Evolutionary conservation across 371 early-diverging fungal genomes (phyloP), one percentile per base, ranked within the genome.

Genomic region (Zychaea mexicana): DNA sequence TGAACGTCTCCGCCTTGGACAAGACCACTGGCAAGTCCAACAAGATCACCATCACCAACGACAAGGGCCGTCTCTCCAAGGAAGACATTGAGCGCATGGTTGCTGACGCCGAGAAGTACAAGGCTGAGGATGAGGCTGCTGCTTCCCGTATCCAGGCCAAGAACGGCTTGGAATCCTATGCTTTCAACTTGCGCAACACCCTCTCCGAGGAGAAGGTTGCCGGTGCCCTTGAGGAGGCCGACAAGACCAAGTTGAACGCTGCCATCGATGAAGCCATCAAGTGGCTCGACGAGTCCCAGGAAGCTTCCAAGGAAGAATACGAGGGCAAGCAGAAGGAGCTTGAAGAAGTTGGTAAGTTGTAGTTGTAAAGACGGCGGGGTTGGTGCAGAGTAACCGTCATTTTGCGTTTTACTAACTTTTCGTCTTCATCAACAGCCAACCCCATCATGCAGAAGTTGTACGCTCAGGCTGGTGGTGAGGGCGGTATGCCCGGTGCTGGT

Each of bases 21-120:
- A 94, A 94, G 89, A 89, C 93, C 73, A 98, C 97, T 63, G 95
- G 97, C 68, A 88, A 88, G 72, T 88, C 91, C 69, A 93, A 96
- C 90, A 94, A 92, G 84, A 95, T 98, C 78, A 97, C 95, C 85
- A 95, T 97, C 84, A 96, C 96, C 88, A 96, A 95, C 89, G 96
- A 97, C 88, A 96, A 96, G 85, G 85, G 74, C 92, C 96, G 98
- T 76, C 90, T 99, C 56, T 90, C 96, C 71, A 93, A 96, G 90
- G 94, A 92, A 72, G 98, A 99, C 62, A 96, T 98, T 69, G 95
- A 97, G 76, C 93, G 95, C 77, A 95, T 98, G 95, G 91, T 99
- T 52, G 65, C 82, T 69, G 98, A 98, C 66, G 98, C 97, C 66
- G 96, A 97, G 83, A 93, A 95, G 88, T 96, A 91, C 90, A 92